Evolutionary conservation across 2,329 filamentous ascomycete genomes (phyloP), one percentile per base, ranked within the genome.

Genomic region (Xylaria sp.): DNA sequence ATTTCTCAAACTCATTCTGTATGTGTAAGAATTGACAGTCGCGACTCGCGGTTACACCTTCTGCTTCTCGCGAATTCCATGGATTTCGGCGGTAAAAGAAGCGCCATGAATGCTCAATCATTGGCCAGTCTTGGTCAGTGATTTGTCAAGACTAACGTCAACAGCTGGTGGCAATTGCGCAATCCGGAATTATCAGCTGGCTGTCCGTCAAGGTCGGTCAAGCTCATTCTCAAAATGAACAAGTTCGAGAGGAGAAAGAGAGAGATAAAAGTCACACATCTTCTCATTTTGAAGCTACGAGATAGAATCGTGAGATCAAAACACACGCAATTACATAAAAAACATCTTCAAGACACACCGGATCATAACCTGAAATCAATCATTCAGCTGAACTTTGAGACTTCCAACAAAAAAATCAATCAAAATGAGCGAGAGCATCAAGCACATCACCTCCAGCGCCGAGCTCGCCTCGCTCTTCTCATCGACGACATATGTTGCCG

Each of bases 401-500:
- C 7, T 13, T 4, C n/a, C 37, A 37, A 18, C 11, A 55, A 18
- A 35, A 58, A 54, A 34, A 51, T 49, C 7, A 34, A 39, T 0
- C 30, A 59, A 58, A 54, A 65, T 64, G 62, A 49, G 63, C 59
- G 59, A 64, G 46, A 61, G 23, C 23, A 30, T 71, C 39, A 67
- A 73, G 60, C 73, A 78, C 66, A 75, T 82, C 70, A 73, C 69
- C 59, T 71, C 75, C 53, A 73, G 74, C 64, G 68, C 74, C 54
- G 75, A 83, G 65, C 82, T 84, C 67, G 71, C 81, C 62, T 66
- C 72, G 44, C 79, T 85, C 63, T 69, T 83, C 67, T 65, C 72
- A 13, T 71, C 71, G 8, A 81, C 75, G 52, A 78, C 76, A 52
- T 81, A 79, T 72, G 80, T 84, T 63, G 76, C 79, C 61, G 73